Evolutionary conservation across 306 rosid species (phyloP), one percentile per base, ranked within the genome.

Genomic region (Vachellia collinsii): DNA sequence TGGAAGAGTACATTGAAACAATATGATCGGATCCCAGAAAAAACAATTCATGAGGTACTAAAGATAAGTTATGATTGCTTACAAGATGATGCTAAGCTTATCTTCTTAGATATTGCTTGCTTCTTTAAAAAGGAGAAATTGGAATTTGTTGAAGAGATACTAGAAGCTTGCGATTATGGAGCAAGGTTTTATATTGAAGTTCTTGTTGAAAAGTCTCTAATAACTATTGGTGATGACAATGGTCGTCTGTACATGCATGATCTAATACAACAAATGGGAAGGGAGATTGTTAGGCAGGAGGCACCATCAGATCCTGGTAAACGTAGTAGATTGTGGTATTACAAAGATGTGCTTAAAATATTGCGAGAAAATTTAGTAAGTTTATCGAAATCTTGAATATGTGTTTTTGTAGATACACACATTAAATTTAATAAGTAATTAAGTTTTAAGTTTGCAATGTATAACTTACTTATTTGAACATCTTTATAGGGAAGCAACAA

Each of bases 71-170:
- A 74, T 37, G 50, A 74, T 50, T 16, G 47, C 29, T 53, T 74
- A 1, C 65, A 53, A 5, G 23, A 36, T 7, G 22, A 1, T 51
- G 65, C 39, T 0, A 51, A 50, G 1, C 4, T 0, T 8, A 19
- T 29, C 29, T 79, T 83, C 42, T 14, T 54, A 7, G 62, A 54
- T 8, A n/a, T 54, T 54, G 29, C 62, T 67, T 43, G 72, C 12
- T 67, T 67, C 62, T 79, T 83, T 25, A 67, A 68, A 48, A 71
- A 80, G 9, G 66, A 56, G 50, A 20, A 19, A n/a, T n/a, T 39
- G 61, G 77, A 74, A 11, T 74, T 74, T 59, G 80, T 83, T 59
- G 12, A 67, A 59, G 62, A 75, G 39, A 22, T 78, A 34, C 59
- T 36, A 53, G 0, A 5, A 3, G 48, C 48, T 3, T 64, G 20